Evolutionary conservation across 805 yeast species (phyloP).

Genomic region (Grigorovia transvaalensis): DNA sequence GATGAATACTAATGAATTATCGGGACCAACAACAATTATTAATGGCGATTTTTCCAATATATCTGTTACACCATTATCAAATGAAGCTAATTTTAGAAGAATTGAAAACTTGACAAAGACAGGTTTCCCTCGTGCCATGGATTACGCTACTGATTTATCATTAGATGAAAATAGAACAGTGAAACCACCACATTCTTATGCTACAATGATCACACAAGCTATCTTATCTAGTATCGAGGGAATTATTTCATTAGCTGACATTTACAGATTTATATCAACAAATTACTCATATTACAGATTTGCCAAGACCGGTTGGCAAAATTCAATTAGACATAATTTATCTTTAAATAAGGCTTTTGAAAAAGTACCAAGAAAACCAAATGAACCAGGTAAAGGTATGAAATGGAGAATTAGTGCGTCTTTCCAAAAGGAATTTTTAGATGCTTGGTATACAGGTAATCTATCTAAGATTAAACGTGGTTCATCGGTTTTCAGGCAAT

Average conservation of each 20-base stretch:
- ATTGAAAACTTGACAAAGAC: constrained; percentile 5
- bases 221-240: constrained; percentile 82
- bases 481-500: constrained; percentile 67
- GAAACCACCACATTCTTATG: constrained; percentile 94
- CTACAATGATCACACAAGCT: constrained; percentile 97
- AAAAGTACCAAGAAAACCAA: constrained; percentile 88
- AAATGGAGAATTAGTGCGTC: constrained; percentile 93
- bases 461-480: constrained; percentile 69
- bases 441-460: constrained; percentile 68
- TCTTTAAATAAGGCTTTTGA: constrained; percentile 95
- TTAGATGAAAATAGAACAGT: constrained; percentile 79
- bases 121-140: constrained; percentile 21
- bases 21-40: constrained; percentile 5
- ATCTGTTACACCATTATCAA: constrained; percentile 3
- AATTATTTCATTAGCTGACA: constrained; percentile 79
- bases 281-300: constrained; percentile 88
- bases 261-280: constrained; percentile 79
- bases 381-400: constrained; percentile 98
- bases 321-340: constrained; percentile 89
- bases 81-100: constrained; percentile 5
- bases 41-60: constrained; percentile 3
- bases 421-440: constrained; percentile 74
- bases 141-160: constrained; percentile 49
- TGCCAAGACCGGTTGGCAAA: constrained; percentile 96
- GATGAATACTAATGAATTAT: constrained; percentile 1